Evolutionary conservation across 2,329 filamentous ascomycete genomes (phyloP), one percentile per base, ranked within the genome.

Genomic region (Tolypocladium inflatum): DNA sequence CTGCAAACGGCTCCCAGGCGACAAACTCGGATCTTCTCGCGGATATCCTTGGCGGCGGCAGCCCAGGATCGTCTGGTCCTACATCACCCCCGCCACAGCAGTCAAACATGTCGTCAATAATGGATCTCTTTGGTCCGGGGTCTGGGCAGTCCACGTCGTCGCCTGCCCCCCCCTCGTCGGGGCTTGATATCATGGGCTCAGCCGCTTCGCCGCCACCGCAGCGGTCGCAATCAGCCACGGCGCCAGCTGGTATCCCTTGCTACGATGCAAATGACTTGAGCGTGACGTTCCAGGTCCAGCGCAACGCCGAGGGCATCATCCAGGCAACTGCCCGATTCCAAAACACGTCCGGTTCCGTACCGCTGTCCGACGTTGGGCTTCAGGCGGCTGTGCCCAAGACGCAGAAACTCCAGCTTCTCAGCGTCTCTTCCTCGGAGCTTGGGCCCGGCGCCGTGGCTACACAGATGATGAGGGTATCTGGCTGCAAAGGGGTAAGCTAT

Each of bases 381-480:
- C 94, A 99, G 72, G 94, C 93, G 50, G 94, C 94, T 1, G 94
- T 99, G 57, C 94, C 94, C 10, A 99, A 97, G 76, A 91, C 89
- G 51, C 94, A 99, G 75, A 96, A 94, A 71, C 76, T 99, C 67
- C 91, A 97, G 70, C 77, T 99, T 63, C 88, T 95, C 71, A 90
- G 88, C 59, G 96, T 99, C 64, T 96, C 90, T 64, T 90, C 84
- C 63, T 77, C 86, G 5, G 90, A 95, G 38, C 71, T 99, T 50
- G 84, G 79, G 15, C 84, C 86, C 8, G 90, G 90, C 17, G 84
- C 87, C 48, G 91, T 96, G 70, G 93, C 91, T 19, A 91, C 88
- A 60, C 94, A 97, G 75, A 81, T 86, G 67, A 96, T 99, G 90
- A 88, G 90, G 68, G 85, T 99, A 60, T 84, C 84, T 59, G 87